Evolutionary conservation across 768 basidiomycete species (phyloP), one percentile per base, ranked within the genome.

Genomic region (Cystoderma amianthinum): DNA sequence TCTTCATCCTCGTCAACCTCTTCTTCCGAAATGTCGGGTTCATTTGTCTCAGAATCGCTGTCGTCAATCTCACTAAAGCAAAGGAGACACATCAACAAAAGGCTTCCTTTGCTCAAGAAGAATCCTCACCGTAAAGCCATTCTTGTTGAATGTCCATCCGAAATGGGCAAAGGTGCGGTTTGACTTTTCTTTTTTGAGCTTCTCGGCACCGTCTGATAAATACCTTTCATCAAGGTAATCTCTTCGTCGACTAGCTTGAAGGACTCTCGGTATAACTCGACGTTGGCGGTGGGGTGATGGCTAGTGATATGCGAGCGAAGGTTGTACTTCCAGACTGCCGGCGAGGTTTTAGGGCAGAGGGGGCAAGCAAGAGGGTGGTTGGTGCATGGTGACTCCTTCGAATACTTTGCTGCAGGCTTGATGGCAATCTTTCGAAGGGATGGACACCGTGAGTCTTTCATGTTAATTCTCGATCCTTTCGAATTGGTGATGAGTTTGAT

Each of bases 281-380:
- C 24, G 30, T 46, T 24, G 17, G 45, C 45, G 4, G 23, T 12
- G 16, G 45, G 34, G 38, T 46, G 41, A 10, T 11, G 13, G 2
- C 30, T 12, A 5, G 32, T 16, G 24, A 46, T 42, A 30, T 46
- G 45, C 5, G 32, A 11, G 10, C 10, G 23, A n/a, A 42, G 18
- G 15, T 46, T 42, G 35, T 46, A 46, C 28, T 42, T 46, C 45
- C 45, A 46, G 2, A 46, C 35, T 7, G 41, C 40, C 2, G 34
- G 40, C 9, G 35, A 21, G 5, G 25, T 38, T 20, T 7, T 7
- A 28, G 25, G 25, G 25, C 25, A 28, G 7, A 20, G 17, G 2
- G 45, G 24, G 19, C 45, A 46, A 16, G 37, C 1, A 7, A 46
- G 37, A 16, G 45, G 45, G 21, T 46, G 41, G 24, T 46, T 46